Evolutionary conservation across 192 early-diverging fungal species (phyloP).

Genomic region (Phlyctochytrium planicorne): DNA sequence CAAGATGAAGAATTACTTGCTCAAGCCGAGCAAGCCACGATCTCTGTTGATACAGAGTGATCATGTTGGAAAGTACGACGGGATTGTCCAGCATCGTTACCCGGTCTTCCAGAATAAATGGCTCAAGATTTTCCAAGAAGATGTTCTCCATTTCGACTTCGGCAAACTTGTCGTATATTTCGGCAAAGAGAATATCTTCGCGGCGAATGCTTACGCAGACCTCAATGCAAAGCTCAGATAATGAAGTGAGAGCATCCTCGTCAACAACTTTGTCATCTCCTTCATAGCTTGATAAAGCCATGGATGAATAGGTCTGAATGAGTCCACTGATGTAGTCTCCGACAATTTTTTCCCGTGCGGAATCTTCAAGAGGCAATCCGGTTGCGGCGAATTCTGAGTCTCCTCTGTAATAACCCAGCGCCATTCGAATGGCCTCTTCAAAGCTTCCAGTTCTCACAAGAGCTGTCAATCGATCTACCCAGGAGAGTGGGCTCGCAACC

Average conservation of each 20-base stretch:
- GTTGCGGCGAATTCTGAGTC: conserved; percentile 24
- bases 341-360: conserved; percentile 22
- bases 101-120: conserved; percentile 37
- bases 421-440: conserved; percentile 42
- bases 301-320: conserved; percentile 40
- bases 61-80: conserved; percentile 31
- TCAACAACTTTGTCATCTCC: conserved; percentile 20
- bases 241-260: conserved; percentile 14
- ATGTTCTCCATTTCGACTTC: conserved; percentile 27
- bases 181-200: conserved; percentile 48
- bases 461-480: conserved; percentile 44
- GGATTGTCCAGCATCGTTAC: conserved; percentile 36
- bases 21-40: conserved; percentile 40
- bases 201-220: conserved; percentile 36
- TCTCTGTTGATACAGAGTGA: conserved; percentile 17
- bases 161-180: conserved; percentile 48
- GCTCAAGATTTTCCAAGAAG: conserved; percentile 45
- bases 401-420: conserved; percentile 37
- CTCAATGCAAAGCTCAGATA: conserved; percentile 33
- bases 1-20: conserved; percentile 47
- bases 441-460: conserved; percentile 46
- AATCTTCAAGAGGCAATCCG: conserved; percentile 36
- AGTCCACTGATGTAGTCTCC: conserved; percentile 33
- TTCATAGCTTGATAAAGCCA: conserved; percentile 33
- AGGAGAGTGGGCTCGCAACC: conserved; percentile 37